phyloP scores from a whole-genome alignment of 306 rosid species.

The Albizia julibrissin region DNA sequence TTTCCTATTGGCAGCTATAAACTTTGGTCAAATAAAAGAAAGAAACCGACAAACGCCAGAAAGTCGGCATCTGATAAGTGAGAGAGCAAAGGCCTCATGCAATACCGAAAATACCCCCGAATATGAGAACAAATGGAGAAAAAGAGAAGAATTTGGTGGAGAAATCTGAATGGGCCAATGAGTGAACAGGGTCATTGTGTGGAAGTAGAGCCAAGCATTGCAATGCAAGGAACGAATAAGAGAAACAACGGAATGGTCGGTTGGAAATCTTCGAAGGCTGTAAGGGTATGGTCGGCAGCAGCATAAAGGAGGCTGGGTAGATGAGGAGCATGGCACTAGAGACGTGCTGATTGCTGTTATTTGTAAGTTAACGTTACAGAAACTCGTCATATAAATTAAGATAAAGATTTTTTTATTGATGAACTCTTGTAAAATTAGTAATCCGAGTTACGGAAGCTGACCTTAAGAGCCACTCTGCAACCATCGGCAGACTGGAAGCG shows the following conservation, averaged over 20 bases:
- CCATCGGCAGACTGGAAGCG: too few relatives aligned
- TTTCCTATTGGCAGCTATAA: neutral
- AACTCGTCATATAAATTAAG: too few relatives aligned
- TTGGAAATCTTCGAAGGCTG: neutral
- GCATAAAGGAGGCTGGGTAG: too few relatives aligned
- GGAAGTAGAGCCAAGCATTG: neutral
- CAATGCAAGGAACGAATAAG: neutral
- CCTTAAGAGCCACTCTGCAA: too few relatives aligned
- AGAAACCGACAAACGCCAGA: slow-evolving; percentile 6
- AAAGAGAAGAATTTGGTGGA: neutral
- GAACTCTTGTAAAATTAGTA: too few relatives aligned
- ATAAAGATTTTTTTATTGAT: too few relatives aligned
- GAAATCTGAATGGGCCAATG: neutral
- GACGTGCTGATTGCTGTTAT: too few relatives aligned
- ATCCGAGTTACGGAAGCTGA: too few relatives aligned
- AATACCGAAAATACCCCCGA: neutral
- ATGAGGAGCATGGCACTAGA: too few relatives aligned
- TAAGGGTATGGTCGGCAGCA: neutral
- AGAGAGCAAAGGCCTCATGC: neutral
- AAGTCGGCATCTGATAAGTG: neutral
- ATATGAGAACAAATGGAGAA: neutral
- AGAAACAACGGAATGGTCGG: neutral
- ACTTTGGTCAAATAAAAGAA: neutral
- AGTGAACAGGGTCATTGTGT: neutral
- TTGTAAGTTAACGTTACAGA: too few relatives aligned